Base-by-base conservation (phyloP, 2,329 filamentous ascomycete species). In the Fusarium citri region DNA sequence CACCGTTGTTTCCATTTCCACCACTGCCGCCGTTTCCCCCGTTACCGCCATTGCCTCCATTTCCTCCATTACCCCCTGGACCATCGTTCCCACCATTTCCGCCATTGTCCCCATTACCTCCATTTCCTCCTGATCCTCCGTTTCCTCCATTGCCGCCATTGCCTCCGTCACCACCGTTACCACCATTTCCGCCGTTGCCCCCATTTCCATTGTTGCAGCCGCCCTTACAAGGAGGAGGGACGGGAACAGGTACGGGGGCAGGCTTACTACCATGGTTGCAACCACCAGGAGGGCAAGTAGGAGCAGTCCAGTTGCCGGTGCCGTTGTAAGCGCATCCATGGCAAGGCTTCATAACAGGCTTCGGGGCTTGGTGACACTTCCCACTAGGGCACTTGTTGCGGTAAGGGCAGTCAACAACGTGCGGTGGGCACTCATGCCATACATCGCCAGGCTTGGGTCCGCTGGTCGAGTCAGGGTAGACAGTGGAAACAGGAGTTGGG, bases 221-320 rank as follows among this genome's bases (percentile, higher is more conserved):
- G 14, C 23, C 23, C 9, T 41, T 53, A 14, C 49, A 53, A 53
- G 49, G 22, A 23, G 22, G 15, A 16, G 46, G 48, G 23, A 53
- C 34, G 9, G 59, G 50, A 11, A 41, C 41, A 28, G 55, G 55
- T 10, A 57, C 46, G 10, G 59, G 59, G 18, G 40, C 54, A 42
- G 66, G 66, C 20, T 63, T 69, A 28, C 57, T 22, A 22, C 68
- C 64, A 30, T 67, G 59, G 16, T 23, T 22, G n/a, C 68, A 70
- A 15, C 68, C 68, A 9, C 68, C 49, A 18, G 68, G 65, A 14
- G 68, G 59, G 26, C 68, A 72, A 16, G 45, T 64, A 30, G 68
- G 68, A 42, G 68, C 58, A 25, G 68, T 72, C 68, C 68, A 71
- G 47, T 71, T 71, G 10, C 65, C 48, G 11, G 60, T 61, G 2